Conservation (phyloP, 1,284 basidiomycete genomes). For the Porogramme epimiltina region DNA sequence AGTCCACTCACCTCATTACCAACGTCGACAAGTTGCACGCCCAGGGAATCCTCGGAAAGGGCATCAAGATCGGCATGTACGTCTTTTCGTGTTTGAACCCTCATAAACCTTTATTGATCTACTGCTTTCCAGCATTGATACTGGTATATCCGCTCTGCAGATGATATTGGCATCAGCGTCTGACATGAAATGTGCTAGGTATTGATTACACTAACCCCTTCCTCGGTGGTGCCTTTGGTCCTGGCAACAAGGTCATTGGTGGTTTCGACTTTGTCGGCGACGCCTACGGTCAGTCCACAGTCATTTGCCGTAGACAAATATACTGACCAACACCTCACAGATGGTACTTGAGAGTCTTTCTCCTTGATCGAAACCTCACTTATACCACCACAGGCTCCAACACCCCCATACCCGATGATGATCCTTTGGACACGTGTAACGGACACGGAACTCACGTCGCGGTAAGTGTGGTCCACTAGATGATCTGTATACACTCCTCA, state of each 20-base stretch:
- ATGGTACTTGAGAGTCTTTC: not conserved
- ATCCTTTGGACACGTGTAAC: constrained; percentile 51
- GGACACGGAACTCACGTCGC: constrained; percentile 68
- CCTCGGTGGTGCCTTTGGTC: constrained; percentile 65
- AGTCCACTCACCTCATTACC: constrained; percentile 38
- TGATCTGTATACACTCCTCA: not conserved
- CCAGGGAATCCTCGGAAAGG: constrained; percentile 49
- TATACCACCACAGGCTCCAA: constrained; percentile 37
- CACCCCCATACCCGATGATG: constrained; percentile 45
- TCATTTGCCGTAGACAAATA: not conserved
- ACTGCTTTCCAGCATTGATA: constrained; percentile 36
- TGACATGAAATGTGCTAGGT: constrained; percentile 27
- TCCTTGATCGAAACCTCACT: not conserved
- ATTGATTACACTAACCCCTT: constrained; percentile 64
- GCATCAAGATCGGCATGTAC: constrained; percentile 53
- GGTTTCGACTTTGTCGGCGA: constrained; percentile 58
- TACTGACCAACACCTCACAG: not conserved
- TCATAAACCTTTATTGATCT: no score
- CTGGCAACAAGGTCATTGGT: constrained; percentile 60
- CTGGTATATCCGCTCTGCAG: constrained; percentile 15
- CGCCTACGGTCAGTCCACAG: constrained; percentile 32
- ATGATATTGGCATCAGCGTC: not conserved
- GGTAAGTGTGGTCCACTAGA: constrained; percentile 27
- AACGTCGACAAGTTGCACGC: constrained; percentile 52
- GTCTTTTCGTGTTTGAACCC: constrained; percentile 6